Percentiles rank a stretch among this genome's conserved stretches.
phyloP scores from a whole-genome alignment of 345 rosid species.

The Orychophragmus violaceus region DNA sequence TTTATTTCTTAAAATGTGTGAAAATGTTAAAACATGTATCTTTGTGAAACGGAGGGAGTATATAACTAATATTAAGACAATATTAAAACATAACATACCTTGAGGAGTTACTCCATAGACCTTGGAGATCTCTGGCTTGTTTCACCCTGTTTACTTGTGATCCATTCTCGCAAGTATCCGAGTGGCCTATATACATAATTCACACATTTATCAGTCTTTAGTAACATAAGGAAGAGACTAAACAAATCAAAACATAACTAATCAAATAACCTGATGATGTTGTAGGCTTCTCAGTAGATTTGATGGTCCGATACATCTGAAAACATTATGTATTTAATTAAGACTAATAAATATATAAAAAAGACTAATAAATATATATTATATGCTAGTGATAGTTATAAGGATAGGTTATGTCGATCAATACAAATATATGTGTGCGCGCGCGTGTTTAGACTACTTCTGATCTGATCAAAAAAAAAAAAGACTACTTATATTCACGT shows the following conservation, averaged over 20 bases:
- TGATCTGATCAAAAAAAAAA: too few relatives aligned
- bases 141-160: conserved; percentile 43
- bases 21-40: too few relatives aligned
- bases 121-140: conserved; percentile 15
- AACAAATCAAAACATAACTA: not conserved
- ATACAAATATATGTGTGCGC: not conserved
- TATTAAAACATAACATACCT: conserved; percentile 26
- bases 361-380: too few relatives aligned
- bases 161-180: conserved; percentile 68
- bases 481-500: conserved; percentile 26
- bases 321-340: conserved; percentile 9
- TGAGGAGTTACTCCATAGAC: conserved; percentile 31
- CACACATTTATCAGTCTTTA: not conserved
- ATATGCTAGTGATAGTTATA: not conserved
- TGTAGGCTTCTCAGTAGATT: conserved; percentile 30
- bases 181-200: conserved; percentile 41
- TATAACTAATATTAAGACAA: not conserved
- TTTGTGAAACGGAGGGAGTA: too few relatives aligned
- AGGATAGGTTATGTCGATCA: not conserved
- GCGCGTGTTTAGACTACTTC: not conserved
- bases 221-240: not conserved
- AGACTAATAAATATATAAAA: not conserved
- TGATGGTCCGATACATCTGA: conserved; percentile 38
- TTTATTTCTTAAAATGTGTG: too few relatives aligned
- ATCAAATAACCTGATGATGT: conserved; percentile 30